Evolutionary conservation across 2,329 filamentous ascomycete genomes (phyloP).

Genomic region (Cladosporium sp.): DNA sequence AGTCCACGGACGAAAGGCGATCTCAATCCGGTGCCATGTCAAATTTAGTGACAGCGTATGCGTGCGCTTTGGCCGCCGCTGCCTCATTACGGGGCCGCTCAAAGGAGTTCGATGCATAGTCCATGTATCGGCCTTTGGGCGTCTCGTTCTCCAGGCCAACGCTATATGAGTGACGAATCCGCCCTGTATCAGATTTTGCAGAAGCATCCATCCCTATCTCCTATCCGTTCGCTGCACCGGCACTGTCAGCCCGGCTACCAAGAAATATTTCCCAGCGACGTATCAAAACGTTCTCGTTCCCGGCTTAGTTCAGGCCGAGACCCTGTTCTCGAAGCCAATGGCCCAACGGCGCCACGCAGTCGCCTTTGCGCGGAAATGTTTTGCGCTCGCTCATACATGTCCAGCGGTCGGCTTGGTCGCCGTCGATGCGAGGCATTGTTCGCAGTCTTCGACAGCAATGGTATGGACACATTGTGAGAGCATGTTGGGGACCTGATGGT

Average conservation of each 20-base stretch:
- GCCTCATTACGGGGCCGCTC: not conserved
- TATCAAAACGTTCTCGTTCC: not conserved
- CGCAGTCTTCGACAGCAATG: too few species aligned
- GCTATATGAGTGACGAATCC: not conserved
- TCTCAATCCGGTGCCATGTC: not conserved
- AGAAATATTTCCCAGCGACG: not conserved
- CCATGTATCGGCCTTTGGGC: not conserved
- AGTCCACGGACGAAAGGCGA: constrained; percentile 4
- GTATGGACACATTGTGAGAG: too few species aligned
- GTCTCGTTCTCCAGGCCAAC: constrained; percentile 5
- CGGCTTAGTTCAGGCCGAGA: constrained; percentile 3
- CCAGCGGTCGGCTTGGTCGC: too few species aligned
- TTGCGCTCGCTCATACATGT: too few species aligned
- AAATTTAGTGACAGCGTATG: not conserved
- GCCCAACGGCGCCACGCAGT: constrained; percentile 3
- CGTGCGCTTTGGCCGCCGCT: constrained; percentile 5
- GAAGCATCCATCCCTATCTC: not conserved
- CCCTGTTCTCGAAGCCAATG: constrained; percentile 12
- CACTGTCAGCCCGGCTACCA: not conserved
- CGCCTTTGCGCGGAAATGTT: not conserved
- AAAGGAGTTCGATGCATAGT: not conserved
- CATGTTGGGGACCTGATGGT: too few species aligned
- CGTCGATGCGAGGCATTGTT: too few species aligned
- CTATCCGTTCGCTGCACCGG: not conserved
- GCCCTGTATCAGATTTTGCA: not conserved